Evolutionary conservation across 805 yeast genomes (phyloP).

Genomic region (Yamadazyma nakazawae): DNA sequence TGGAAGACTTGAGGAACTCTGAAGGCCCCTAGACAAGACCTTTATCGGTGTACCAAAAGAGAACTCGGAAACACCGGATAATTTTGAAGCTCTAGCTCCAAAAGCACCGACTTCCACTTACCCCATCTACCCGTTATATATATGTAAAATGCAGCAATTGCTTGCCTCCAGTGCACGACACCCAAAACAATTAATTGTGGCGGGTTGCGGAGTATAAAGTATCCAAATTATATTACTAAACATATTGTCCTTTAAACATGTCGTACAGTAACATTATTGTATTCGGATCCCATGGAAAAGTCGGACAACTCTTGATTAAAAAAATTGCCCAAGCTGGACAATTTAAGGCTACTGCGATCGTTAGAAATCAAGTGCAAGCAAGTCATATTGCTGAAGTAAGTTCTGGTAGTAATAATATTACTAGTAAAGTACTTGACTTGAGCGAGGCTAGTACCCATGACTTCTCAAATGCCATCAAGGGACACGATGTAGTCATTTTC

Average conservation of each 20-base stretch:
- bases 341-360: constrained; percentile 35
- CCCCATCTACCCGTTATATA: too few relatives aligned
- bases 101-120: too few relatives aligned
- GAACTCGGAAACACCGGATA: too few relatives aligned
- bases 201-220: too few relatives aligned
- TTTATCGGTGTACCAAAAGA: too few relatives aligned
- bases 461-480: constrained; percentile 38
- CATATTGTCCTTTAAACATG: background rate
- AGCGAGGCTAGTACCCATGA: constrained; percentile 31
- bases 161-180: too few relatives aligned
- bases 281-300: constrained; percentile 61
- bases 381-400: constrained; percentile 36
- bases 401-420: constrained; percentile 21
- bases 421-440: constrained; percentile 34
- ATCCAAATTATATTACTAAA: too few relatives aligned
- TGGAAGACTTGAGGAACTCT: too few relatives aligned
- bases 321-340: constrained; percentile 23
- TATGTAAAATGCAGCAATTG: too few relatives aligned
- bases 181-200: too few relatives aligned
- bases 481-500: constrained; percentile 55
- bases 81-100: too few relatives aligned
- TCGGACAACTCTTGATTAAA: constrained; percentile 48
- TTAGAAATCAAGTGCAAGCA: constrained; percentile 47
- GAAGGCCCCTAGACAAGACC: too few relatives aligned
- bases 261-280: constrained; percentile 17